A percentile compares a stretch with the other conserved stretches of the same genome.
Conservation (phyloP, 805 yeast species). For the Candida awuae region DNA sequence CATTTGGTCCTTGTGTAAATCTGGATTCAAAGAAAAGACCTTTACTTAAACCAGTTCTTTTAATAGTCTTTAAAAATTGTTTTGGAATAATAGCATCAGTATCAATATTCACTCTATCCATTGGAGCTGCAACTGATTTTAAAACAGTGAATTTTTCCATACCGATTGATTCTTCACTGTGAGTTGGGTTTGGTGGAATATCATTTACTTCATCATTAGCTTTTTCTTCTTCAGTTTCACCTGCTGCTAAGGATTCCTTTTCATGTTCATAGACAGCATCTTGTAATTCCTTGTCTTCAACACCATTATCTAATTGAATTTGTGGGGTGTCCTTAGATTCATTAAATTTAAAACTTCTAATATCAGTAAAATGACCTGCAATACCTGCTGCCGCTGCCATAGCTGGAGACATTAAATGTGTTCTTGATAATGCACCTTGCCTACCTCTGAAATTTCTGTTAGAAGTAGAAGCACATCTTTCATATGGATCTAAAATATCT, state of each 20-base stretch:
- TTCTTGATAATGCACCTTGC: slow-evolving; percentile 93
- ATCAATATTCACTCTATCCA: slow-evolving; percentile 91
- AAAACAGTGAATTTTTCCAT: slow-evolving; percentile 70
- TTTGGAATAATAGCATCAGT: slow-evolving; percentile 99
- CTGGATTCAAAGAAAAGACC: slow-evolving; percentile 93
- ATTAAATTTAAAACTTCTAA: slow-evolving; percentile 67
- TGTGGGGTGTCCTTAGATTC: slow-evolving; percentile 51
- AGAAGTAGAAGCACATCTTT: slow-evolving; percentile 97
- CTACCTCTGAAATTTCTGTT: slow-evolving; percentile 99
- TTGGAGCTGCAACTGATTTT: slow-evolving; percentile 86
- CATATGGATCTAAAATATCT: slow-evolving; percentile 88
- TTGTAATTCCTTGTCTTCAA: slow-evolving; percentile 47
- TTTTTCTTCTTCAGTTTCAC: slow-evolving; percentile 41
- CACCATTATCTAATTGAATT: slow-evolving; percentile 37
- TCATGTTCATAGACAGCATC: slow-evolving; percentile 64
- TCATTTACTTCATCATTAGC: slow-evolving; percentile 52
- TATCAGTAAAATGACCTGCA: slow-evolving; percentile 83
- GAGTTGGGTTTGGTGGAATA: slow-evolving; percentile 47
- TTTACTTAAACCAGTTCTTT: slow-evolving; percentile 83
- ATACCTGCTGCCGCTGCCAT: slow-evolving; percentile 99
- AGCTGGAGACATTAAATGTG: slow-evolving; percentile 97
- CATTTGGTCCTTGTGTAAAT: slow-evolving; percentile 58
- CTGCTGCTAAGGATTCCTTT: slow-evolving; percentile 50
- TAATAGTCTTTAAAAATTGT: slow-evolving; percentile 95
- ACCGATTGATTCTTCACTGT: slow-evolving; percentile 35